Conservation (phyloP, 257 asterid genomes). For the Henckelia pumila region DNA sequence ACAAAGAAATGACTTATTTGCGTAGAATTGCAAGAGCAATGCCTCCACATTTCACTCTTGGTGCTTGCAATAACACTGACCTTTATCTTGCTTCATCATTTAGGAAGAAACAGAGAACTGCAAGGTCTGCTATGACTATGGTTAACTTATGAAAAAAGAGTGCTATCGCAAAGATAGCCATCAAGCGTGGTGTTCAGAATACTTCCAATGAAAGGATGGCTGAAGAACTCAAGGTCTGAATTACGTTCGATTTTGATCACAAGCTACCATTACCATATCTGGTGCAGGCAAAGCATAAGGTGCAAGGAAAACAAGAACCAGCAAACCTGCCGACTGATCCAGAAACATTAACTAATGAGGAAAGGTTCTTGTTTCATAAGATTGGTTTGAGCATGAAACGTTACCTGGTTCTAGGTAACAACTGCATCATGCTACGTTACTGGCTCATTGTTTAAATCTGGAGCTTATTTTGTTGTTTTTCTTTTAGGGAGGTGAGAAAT, state of each 20-base stretch:
- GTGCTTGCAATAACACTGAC: conserved; percentile 32
- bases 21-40: conserved; percentile 66
- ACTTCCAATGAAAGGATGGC: conserved; percentile 89
- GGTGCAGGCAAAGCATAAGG: conserved; percentile 70
- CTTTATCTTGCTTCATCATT: conserved; percentile 18
- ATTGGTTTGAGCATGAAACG: conserved; percentile 95
- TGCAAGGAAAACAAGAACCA: conserved; percentile 61
- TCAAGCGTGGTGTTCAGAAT: conserved; percentile 84
- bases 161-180: conserved; percentile 80
- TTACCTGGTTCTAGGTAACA: conserved; percentile 62
- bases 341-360: conserved; percentile 80
- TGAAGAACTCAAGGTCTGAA: conserved; percentile 82
- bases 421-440: not conserved
- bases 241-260: conserved; percentile 8
- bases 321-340: conserved; percentile 68
- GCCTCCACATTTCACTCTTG: conserved; percentile 94
- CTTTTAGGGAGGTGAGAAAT: conserved; percentile 77
- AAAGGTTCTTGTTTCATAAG: conserved; percentile 73
- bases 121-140: conserved; percentile 87
- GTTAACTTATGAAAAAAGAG: conserved; percentile 83
- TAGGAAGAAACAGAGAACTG: conserved; percentile 81
- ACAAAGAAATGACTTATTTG: conserved; percentile 68
- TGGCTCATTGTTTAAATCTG: not conserved
- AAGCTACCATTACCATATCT: conserved; percentile 19
- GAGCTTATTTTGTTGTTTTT: conserved; percentile 14